phyloP scores from a whole-genome alignment of 2,329 filamentous ascomycete species.

The Cyphellophora attinorum region DNA sequence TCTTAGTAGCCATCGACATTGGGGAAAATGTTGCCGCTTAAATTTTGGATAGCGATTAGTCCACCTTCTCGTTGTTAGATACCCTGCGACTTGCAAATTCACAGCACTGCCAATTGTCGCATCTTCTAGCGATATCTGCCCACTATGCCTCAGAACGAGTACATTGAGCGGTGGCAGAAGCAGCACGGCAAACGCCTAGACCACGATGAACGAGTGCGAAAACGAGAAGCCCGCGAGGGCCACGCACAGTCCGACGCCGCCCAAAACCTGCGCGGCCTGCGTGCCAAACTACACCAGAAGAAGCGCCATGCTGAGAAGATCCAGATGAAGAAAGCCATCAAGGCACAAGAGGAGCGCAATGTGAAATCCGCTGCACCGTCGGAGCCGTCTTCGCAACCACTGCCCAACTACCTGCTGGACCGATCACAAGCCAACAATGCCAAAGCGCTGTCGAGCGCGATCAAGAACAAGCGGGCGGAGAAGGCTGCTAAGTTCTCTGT shows the following conservation, averaged over 20 bases:
- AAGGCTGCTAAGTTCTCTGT: slow-evolving; percentile 91
- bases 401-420: slow-evolving; percentile 91
- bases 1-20: slow-evolving; percentile 51
- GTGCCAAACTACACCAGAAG: slow-evolving; percentile 89
- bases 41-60: too few species aligned
- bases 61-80: too few species aligned
- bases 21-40: slow-evolving; percentile 44
- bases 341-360: slow-evolving; percentile 89
- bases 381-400: slow-evolving; percentile 68
- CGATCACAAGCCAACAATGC: slow-evolving; percentile 59
- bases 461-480: slow-evolving; percentile 91
- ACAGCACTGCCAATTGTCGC: too few species aligned
- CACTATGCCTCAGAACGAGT: slow-evolving; percentile 20
- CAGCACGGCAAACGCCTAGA: slow-evolving; percentile 57
- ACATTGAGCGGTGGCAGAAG: slow-evolving; percentile 62
- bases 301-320: slow-evolving; percentile 96
- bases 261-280: slow-evolving; percentile 82
- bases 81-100: too few species aligned
- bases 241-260: slow-evolving; percentile 84
- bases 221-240: slow-evolving; percentile 76
- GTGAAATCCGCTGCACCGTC: slow-evolving; percentile 74
- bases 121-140: too few species aligned
- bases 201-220: slow-evolving; percentile 80
- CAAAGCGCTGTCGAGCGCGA: slow-evolving; percentile 70
- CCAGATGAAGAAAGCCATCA: slow-evolving; percentile 91